Evolutionary conservation across 768 basidiomycete species (phyloP).

Genomic region (Naganishia friedmannii): DNA sequence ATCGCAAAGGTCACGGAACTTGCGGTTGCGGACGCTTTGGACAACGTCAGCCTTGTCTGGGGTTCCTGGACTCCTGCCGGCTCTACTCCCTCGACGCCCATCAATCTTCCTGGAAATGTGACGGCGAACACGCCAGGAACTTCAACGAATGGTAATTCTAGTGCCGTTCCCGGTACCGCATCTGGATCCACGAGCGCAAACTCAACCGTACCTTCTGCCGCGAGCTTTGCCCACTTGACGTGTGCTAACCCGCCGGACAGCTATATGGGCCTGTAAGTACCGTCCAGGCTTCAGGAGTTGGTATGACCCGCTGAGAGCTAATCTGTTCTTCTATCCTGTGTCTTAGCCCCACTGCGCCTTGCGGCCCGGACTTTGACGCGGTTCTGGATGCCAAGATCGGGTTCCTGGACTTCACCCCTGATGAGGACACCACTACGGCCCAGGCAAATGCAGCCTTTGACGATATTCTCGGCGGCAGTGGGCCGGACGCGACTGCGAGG

Average conservation of each 20-base stretch:
- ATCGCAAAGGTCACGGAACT: conserved; percentile 21
- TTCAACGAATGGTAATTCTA: not conserved
- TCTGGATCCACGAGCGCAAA: not conserved
- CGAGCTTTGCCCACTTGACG: not conserved
- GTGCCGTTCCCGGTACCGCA: not conserved
- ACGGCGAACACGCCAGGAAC: not conserved
- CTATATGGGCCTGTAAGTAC: conserved; percentile 10
- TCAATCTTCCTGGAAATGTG: conserved; percentile 5
- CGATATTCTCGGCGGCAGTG: not conserved
- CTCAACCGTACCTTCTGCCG: not conserved
- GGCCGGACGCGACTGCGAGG: too few relatives aligned
- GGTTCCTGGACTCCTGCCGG: conserved; percentile 22
- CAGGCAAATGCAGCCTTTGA: not conserved
- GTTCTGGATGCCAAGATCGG: conserved; percentile 28
- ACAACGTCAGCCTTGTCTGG: conserved; percentile 27
- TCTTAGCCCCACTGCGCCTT: conserved; percentile 25
- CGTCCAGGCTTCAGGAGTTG: not conserved
- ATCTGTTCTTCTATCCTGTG: not conserved
- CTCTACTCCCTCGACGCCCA: not conserved
- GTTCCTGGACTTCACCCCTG: conserved; percentile 14
- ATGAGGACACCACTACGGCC: not conserved
- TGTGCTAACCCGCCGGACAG: conserved; percentile 1
- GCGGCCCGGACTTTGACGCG: conserved; percentile 28
- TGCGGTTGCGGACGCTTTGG: conserved; percentile 23
- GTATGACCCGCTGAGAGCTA: too few relatives aligned